Evolutionary conservation across 192 early-diverging fungal species (phyloP), one percentile per base, ranked within the genome.

Genomic region (Backusella mclennaniae): DNA sequence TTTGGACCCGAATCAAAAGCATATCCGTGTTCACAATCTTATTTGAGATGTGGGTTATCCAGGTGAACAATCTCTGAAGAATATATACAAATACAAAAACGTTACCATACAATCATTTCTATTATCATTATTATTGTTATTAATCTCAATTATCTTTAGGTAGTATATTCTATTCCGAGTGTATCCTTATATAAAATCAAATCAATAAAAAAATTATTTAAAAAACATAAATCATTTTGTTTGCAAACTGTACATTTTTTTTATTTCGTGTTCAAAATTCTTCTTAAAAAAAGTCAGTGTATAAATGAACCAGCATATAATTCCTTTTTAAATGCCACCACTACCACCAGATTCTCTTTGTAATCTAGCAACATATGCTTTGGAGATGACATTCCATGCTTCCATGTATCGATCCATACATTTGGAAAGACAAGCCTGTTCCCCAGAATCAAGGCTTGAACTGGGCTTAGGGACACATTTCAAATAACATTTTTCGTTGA

Each of bases 361-460:
- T 21, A 94, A 85, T 44, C 93, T 86, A 69, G 82, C 84, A 23
- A 95, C 84, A 41, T 96, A 97, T 8, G 92, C 83, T 35, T 89
- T 87, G 29, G 94, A 92, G 11, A 95, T 89, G 9, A 90, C 81
- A 79, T 95, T 95, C 94, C 95, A 97, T 67, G 92, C 89, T 46
- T 95, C 93, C 89, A 96, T 90, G 84, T 95, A 97, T 75, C 92
- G 90, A 82, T 95, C 92, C 85, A 92, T 90, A 85, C 96, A 97
- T 83, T 92, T 91, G 4, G 89, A 86, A 39, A 96, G 73, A 78
- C 92, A 93, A 26, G 85, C 84, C 87, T 94, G 86, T 73, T 97
- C 96, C 36, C 87, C 80, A 67, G 83, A 86, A 67, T 86, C 88
- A 46, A 97, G 84, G 35, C 84, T 86, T 44, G 90, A 42, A 17